These are phyloP conservation scores for Aspergillus flavus DNA, from an alignment of 2,329 filamentous ascomycete species.

Conservation along the genomic window DNA sequence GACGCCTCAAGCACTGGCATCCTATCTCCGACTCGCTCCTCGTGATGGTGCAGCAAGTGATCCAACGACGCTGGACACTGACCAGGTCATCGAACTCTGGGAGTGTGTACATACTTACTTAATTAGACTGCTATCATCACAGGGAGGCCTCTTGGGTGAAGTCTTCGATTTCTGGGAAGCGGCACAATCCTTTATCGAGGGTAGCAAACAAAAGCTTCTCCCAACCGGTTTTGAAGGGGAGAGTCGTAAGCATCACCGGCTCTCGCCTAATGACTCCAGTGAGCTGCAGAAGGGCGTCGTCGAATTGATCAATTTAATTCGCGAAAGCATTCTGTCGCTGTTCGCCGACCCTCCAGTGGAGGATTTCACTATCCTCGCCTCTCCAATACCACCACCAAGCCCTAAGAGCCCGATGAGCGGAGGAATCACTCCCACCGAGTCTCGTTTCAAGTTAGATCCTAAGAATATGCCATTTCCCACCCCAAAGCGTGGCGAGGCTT, in stretches of 20 bases:
- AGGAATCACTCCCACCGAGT: conserved; percentile 62
- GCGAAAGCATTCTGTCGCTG: conserved; percentile 77
- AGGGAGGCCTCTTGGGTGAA: conserved; percentile 82
- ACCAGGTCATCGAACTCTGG: conserved; percentile 87
- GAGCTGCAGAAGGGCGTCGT: conserved; percentile 76
- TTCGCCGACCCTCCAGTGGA: conserved; percentile 88
- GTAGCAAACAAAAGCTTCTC: conserved; percentile 76
- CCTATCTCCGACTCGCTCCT: conserved; percentile 73
- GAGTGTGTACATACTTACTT: conserved; percentile 80
- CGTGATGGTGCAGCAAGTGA: conserved; percentile 67
- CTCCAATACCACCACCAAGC: conserved; percentile 69
- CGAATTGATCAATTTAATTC: conserved; percentile 81
- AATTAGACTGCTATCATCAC: conserved; percentile 69
- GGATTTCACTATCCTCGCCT: conserved; percentile 84
- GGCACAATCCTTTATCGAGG: conserved; percentile 85
- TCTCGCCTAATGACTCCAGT: conserved; percentile 69
- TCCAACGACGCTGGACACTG: conserved; percentile 69
- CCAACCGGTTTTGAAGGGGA: conserved; percentile 81
- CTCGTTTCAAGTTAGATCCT: conserved; percentile 77
- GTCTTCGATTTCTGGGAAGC: conserved; percentile 93
- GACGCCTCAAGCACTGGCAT: conserved; percentile 67
- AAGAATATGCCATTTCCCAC: conserved; percentile 76
- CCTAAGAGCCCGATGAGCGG: conserved; percentile 65
- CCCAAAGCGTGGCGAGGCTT: conserved; percentile 77
- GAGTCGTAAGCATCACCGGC: conserved; percentile 76